These are phyloP conservation scores for Exophiala oligosperma DNA, from an alignment of 2,329 filamentous ascomycete genomes.

Conservation along the genomic window DNA sequence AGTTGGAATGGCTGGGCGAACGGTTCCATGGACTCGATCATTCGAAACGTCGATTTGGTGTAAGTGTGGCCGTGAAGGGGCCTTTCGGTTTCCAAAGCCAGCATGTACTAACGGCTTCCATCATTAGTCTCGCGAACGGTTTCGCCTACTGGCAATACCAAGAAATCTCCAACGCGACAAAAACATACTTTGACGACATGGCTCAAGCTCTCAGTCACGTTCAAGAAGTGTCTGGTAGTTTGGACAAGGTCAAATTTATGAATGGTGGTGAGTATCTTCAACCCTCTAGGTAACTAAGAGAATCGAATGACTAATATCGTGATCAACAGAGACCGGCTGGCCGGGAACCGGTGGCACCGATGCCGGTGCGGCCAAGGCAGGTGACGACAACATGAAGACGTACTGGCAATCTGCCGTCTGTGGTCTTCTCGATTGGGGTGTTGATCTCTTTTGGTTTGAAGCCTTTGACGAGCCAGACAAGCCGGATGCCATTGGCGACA, in stretches of 20 bases:
- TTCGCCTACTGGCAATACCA: conserved; percentile 73
- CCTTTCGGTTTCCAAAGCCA: background rate
- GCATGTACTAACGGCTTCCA: conserved; percentile 5
- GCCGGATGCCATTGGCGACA: conserved; percentile 62
- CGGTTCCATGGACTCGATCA: conserved; percentile 65
- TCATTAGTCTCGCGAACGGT: conserved; percentile 59
- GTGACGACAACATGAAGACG: conserved; percentile 56
- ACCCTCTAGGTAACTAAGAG: conserved; percentile 28
- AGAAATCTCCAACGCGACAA: conserved; percentile 57
- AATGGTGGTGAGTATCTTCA: conserved; percentile 58
- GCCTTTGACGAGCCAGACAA: conserved; percentile 72
- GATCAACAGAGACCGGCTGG: conserved; percentile 25
- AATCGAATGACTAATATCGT: background rate
- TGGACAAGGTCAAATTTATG: conserved; percentile 62
- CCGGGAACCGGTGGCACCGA: conserved; percentile 53
- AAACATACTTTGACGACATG: conserved; percentile 68
- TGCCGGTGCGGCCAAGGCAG: conserved; percentile 62
- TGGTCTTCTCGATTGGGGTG: conserved; percentile 63
- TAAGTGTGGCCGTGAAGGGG: conserved; percentile 32
- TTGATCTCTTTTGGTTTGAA: conserved; percentile 73
- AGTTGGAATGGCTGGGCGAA: conserved; percentile 72
- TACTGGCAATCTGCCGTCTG: conserved; percentile 66
- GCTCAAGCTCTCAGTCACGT: conserved; percentile 64
- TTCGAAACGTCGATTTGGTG: conserved; percentile 61
- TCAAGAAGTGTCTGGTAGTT: conserved; percentile 56